Base-by-base conservation (phyloP, 2,329 filamentous ascomycete species). In the Onygenales sp. region DNA sequence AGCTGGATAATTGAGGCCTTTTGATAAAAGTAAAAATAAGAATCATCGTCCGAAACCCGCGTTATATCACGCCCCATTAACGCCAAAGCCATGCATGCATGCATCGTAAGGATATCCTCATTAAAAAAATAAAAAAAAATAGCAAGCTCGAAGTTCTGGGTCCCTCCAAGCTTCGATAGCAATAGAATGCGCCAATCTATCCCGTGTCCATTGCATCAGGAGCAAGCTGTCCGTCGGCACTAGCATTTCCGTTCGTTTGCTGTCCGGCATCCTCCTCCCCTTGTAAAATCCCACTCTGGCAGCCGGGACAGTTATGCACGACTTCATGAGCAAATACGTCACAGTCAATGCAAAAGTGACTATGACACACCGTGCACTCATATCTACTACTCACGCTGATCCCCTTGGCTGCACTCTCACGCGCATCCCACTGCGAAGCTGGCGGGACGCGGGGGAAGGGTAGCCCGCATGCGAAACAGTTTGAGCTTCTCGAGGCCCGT, bases 291-390 rank as follows among this genome's bases (percentile, higher is more conserved):
- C 61, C 66, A 59, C 75, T 77, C 59, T 84, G 85, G 68, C 93
- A 98, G 0, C 92, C 92, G 0, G 93, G 91, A 64, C 93, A 98
- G 70, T 97, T 97, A 68, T 98, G 92, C 50, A 95, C 81, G 10
- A 94, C 83, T 72, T 96, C 90, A 67, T 98, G 93, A 27, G 89
- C 87, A 72, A 93, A 96, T 27, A 96, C 83, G 69, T 98, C 93
- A 69, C 93, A 98, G 68, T 98, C 93, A 59, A 98, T 94, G 75
- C 93, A 98, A 67, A 97, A 98, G 71, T 97, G 92, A 55, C 87
- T 84, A 2, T 79, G 72, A 69, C 93, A 98, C n/a, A 85, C 84
- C 60, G 86, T 81, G 68, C 93, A 98, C 55, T 87, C 88, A 67
- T 98, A 98, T 50, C 93, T 77, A 47, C 86, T 84, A 65, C 87